Percentiles rank a stretch among this genome's conserved stretches.
Conservation (phyloP, 2,329 filamentous ascomycete species). For the Fusarium musae region DNA sequence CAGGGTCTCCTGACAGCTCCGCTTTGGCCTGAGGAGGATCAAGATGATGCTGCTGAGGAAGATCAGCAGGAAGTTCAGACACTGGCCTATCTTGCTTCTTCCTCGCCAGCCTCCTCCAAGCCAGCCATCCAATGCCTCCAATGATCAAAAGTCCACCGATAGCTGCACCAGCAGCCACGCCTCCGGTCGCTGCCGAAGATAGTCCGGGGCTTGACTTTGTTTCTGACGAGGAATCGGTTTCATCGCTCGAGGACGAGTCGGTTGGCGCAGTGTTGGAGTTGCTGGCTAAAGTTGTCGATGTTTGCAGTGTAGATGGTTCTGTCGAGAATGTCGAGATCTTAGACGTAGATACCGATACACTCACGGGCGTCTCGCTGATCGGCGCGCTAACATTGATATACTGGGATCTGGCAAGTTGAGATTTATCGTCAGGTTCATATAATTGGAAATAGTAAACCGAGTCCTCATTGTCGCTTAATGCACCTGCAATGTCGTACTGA, state of each 20-base stretch:
- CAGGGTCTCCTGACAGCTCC: neutral
- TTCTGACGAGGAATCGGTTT: neutral
- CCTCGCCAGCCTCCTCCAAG: neutral
- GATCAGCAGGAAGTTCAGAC: neutral
- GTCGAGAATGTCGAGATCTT: neutral
- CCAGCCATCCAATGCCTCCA: neutral
- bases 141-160: neutral
- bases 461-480: neutral
- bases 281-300: neutral
- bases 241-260: neutral
- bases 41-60: neutral
- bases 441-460: neutral
- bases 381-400: neutral
- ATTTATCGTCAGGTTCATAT: fast-evolving
- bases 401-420: neutral
- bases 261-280: neutral
- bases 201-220: neutral
- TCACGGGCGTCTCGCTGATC: fast-evolving
- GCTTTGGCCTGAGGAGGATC: neutral
- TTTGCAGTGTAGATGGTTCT: neutral
- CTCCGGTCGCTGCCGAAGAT: neutral
- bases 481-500: neutral
- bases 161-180: neutral
- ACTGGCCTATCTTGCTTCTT: neutral
- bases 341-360: neutral